Evolutionary conservation across 2,329 filamentous ascomycete genomes (phyloP).

Genomic region (Penicillium sp.): DNA sequence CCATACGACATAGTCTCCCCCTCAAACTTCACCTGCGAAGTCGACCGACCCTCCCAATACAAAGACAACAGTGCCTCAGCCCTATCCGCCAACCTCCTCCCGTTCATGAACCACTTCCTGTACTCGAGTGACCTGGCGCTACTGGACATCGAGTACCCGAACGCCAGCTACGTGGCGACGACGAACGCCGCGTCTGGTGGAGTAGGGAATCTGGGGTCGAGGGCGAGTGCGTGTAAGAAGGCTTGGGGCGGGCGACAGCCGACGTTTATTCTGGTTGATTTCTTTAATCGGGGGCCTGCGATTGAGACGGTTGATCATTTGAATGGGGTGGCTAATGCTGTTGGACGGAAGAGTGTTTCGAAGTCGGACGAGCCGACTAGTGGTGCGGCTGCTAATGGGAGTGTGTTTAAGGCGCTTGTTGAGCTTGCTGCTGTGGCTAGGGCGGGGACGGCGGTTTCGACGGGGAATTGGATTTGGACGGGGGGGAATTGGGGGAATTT

Average conservation of each 20-base stretch:
- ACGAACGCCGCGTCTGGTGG: slow-evolving; percentile 63
- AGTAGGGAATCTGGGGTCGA: slow-evolving; percentile 50
- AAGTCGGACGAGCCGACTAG: slow-evolving; percentile 28
- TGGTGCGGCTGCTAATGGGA: slow-evolving; percentile 30
- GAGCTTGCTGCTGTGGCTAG: slow-evolving; percentile 38
- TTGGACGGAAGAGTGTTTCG: slow-evolving; percentile 41
- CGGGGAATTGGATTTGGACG: slow-evolving; percentile 46
- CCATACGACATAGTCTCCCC: slow-evolving; percentile 60
- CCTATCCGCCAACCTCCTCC: slow-evolving; percentile 57
- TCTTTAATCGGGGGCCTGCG: slow-evolving; percentile 68
- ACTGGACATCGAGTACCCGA: slow-evolving; percentile 57
- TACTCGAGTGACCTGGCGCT: slow-evolving; percentile 51
- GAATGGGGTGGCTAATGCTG: slow-evolving; percentile 54
- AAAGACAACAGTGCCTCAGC: slow-evolving; percentile 49
- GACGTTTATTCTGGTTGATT: slow-evolving; percentile 75
- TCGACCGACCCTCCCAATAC: slow-evolving; percentile 60
- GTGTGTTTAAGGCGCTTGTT: slow-evolving; percentile 39
- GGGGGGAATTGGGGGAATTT: slow-evolving; percentile 42
- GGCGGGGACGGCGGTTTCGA: slow-evolving; percentile 35
- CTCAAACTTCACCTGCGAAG: slow-evolving; percentile 66
- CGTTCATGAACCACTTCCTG: slow-evolving; percentile 77
- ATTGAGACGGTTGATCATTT: slow-evolving; percentile 65
- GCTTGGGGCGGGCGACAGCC: slow-evolving; percentile 60
- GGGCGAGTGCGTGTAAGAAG: slow-evolving; percentile 51
- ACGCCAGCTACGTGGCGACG: slow-evolving; percentile 55